These are phyloP conservation scores for Fusarium oligoseptatum DNA, from an alignment of 2,329 filamentous ascomycete genomes.

Conservation along the genomic window DNA sequence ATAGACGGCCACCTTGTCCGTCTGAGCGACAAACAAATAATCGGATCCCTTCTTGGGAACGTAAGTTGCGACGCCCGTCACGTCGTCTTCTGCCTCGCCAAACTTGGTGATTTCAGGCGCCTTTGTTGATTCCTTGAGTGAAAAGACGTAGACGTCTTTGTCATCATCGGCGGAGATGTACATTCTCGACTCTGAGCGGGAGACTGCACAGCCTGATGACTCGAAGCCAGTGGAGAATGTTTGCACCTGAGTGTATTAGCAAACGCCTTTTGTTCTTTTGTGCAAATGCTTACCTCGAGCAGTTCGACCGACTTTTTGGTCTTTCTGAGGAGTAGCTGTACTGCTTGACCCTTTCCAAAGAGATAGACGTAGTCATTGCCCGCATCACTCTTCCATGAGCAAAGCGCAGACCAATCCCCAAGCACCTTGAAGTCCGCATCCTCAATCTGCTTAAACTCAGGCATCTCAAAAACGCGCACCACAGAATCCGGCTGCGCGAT, in stretches of 20 bases:
- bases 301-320: constrained; percentile 49
- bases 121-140: constrained; percentile 54
- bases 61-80: constrained; percentile 60
- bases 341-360: constrained; percentile 58
- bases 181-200: constrained; percentile 51
- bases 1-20: constrained; percentile 56
- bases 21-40: constrained; percentile 58
- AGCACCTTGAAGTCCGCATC: constrained; percentile 51
- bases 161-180: constrained; percentile 58
- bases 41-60: constrained; percentile 53
- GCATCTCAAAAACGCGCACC: constrained; percentile 55
- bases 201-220: constrained; percentile 58
- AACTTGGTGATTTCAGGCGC: constrained; percentile 53
- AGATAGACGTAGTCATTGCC: constrained; percentile 60
- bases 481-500: constrained; percentile 59
- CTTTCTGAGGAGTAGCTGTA: constrained; percentile 55
- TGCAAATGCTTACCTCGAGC: constrained; percentile 49
- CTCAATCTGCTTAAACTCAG: constrained; percentile 48
- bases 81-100: constrained; percentile 53
- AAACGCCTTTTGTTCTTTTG: neutral
- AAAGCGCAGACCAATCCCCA: constrained; percentile 63
- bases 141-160: constrained; percentile 54
- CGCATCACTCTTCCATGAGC: constrained; percentile 58
- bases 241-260: constrained; percentile 52
- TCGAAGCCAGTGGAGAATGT: constrained; percentile 58